These are phyloP conservation scores for Paxillus ammoniavirescens DNA, from an alignment of 768 basidiomycete genomes.

Conservation along the genomic window DNA sequence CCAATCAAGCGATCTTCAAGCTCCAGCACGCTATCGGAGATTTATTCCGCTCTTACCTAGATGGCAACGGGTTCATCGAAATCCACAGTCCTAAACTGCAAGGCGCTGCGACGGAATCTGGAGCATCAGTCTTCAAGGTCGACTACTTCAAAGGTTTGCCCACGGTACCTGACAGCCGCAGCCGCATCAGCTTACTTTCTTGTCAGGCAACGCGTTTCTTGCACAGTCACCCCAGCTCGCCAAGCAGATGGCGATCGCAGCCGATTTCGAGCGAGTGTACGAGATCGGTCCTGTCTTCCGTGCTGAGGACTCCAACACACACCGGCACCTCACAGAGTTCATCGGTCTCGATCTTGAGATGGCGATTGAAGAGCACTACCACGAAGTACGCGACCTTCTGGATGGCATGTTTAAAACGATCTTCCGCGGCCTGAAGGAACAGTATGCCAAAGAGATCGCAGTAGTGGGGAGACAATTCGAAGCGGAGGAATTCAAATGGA, in stretches of 20 bases:
- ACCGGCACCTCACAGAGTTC: conserved; percentile 98
- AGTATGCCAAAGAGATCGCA: conserved; percentile 80
- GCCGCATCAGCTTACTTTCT: not conserved
- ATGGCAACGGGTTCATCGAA: conserved; percentile 76
- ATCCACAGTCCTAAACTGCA: conserved; percentile 98
- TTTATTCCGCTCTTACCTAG: conserved; percentile 83
- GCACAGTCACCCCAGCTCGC: conserved; percentile 97
- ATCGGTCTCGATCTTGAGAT: conserved; percentile 99
- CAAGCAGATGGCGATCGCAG: conserved; percentile 99
- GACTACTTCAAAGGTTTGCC: conserved; percentile 88
- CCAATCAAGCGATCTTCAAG: conserved; percentile 94
- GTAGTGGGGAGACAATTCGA: conserved; percentile 85
- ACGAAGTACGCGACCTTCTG: conserved; percentile 92
- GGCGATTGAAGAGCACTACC: conserved; percentile 98
- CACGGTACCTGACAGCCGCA: not conserved
- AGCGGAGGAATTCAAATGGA: conserved; percentile 94
- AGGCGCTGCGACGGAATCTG: conserved; percentile 94
- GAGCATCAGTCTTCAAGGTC: conserved; percentile 97
- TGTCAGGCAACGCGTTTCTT: conserved; percentile 81
- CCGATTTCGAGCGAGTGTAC: conserved; percentile 97
- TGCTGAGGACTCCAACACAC: conserved; percentile 95
- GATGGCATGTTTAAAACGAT: conserved; percentile 85
- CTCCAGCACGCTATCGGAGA: conserved; percentile 87
- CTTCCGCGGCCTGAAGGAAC: conserved; percentile 78
- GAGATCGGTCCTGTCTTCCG: conserved; percentile 97